Evolutionary conservation across 257 asterid genomes (phyloP).

Genomic region (Linaria vulgaris): DNA sequence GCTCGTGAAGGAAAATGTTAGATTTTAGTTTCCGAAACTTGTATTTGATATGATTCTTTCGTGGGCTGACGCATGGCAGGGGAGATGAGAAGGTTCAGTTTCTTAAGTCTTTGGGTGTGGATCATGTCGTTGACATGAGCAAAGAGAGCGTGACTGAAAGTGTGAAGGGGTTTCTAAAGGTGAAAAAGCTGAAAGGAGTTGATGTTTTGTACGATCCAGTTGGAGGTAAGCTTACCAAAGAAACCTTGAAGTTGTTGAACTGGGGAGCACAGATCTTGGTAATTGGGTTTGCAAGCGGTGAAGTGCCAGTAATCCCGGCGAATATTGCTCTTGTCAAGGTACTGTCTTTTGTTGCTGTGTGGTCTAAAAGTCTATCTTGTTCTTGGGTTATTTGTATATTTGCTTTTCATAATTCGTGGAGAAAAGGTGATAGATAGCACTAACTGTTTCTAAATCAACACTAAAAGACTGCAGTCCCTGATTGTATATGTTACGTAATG

Average conservation of each 20-base stretch:
- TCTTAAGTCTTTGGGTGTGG: conserved; percentile 78
- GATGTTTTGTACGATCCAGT: conserved; percentile 98
- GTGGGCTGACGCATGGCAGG: conserved; percentile 40
- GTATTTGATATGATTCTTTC: conserved; percentile 15
- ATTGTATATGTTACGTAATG: too few species aligned
- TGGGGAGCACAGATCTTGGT: conserved; percentile 96
- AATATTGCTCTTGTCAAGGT: conserved; percentile 97
- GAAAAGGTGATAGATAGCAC: background rate
- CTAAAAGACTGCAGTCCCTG: too few species aligned
- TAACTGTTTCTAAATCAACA: too few species aligned
- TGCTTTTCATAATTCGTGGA: background rate
- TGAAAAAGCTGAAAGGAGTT: conserved; percentile 76
- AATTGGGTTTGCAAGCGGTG: conserved; percentile 97
- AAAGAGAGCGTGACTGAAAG: conserved; percentile 66
- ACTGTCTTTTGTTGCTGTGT: conserved; percentile 15
- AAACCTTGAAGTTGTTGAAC: conserved; percentile 66
- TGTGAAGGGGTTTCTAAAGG: conserved; percentile 70
- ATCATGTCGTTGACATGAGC: conserved; percentile 79
- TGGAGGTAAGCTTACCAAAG: conserved; percentile 89
- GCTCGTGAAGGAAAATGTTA: too few species aligned
- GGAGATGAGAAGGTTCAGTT: conserved; percentile 77
- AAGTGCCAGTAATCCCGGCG: conserved; percentile 79
- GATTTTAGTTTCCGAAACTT: conserved; percentile 9
- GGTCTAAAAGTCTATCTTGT: background rate
- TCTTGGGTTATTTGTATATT: conserved; percentile 4